These are phyloP conservation scores for Lachnellula hyalina DNA, from an alignment of 2,329 filamentous ascomycete species.

Conservation along the genomic window DNA sequence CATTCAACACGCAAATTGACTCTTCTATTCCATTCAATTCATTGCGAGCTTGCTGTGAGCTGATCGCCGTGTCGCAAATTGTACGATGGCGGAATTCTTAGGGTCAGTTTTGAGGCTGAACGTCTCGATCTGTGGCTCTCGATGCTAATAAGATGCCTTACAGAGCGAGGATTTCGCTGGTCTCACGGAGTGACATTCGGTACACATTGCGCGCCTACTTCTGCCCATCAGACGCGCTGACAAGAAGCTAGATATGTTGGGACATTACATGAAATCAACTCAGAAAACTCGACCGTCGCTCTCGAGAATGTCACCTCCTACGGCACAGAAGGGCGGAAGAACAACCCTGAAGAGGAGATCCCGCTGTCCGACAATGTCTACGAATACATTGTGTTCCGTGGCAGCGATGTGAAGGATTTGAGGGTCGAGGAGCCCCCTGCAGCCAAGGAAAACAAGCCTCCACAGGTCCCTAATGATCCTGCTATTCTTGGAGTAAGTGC, in stretches of 20 bases:
- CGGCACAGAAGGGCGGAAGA: conserved; percentile 86
- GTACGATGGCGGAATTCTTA: conserved; percentile 55
- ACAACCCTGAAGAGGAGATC: conserved; percentile 74
- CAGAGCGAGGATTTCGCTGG: conserved; percentile 90
- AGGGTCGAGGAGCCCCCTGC: conserved; percentile 81
- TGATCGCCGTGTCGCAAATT: conserved; percentile 22
- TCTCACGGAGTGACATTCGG: conserved; percentile 97
- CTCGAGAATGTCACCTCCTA: conserved; percentile 93
- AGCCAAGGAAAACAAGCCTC: conserved; percentile 68
- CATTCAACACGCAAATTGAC: background rate
- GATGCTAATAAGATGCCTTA: conserved; percentile 21
- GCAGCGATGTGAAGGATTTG: conserved; percentile 97
- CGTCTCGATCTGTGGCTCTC: conserved; percentile 6
- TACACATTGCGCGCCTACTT: conserved; percentile 42
- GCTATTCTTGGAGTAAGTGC: conserved; percentile 93
- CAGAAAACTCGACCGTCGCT: conserved; percentile 91
- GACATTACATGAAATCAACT: conserved; percentile 95
- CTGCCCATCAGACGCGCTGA: conserved; percentile 9
- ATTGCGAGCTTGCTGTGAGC: conserved; percentile 27
- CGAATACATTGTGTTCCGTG: conserved; percentile 97
- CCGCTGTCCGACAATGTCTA: conserved; percentile 81
- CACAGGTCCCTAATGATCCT: conserved; percentile 84
- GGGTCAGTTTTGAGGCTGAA: conserved; percentile 39
- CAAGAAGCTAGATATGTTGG: conserved; percentile 72
- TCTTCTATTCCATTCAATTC: conserved; percentile 5